These are phyloP conservation scores for Hanseniaspora lachancei DNA, from an alignment of 805 yeast species.

Conservation along the genomic window DNA sequence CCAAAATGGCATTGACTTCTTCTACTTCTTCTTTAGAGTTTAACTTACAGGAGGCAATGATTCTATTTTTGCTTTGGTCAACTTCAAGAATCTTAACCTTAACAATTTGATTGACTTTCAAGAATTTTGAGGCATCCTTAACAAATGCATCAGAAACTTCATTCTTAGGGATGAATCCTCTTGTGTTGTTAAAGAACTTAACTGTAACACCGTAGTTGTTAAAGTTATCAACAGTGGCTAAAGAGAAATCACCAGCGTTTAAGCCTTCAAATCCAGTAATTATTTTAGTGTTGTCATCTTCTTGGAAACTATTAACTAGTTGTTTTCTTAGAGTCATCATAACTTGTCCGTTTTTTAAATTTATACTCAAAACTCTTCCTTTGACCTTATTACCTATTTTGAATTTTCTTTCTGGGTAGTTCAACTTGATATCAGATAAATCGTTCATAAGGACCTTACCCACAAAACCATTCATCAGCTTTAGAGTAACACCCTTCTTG, in stretches of 20 bases:
- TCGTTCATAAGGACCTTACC: slow-evolving; percentile 66
- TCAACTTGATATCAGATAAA: slow-evolving; percentile 69
- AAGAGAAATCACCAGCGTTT: slow-evolving; percentile 34
- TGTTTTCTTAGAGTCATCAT: slow-evolving; percentile 71
- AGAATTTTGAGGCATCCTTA: slow-evolving; percentile 58
- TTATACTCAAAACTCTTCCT: slow-evolving; percentile 52
- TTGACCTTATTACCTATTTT: slow-evolving; percentile 70
- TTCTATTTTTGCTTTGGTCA: slow-evolving; percentile 38
- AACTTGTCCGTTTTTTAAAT: slow-evolving; percentile 35
- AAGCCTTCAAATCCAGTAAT: slow-evolving; percentile 39
- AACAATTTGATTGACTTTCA: slow-evolving; percentile 75
- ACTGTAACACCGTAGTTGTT: slow-evolving; percentile 69
- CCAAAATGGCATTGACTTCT: slow-evolving; percentile 36
- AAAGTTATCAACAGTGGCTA: slow-evolving; percentile 63
- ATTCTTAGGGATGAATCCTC: slow-evolving; percentile 70
- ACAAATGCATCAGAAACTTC: slow-evolving; percentile 88
- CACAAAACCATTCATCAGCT: slow-evolving; percentile 50
- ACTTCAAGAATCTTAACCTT: slow-evolving; percentile 50
- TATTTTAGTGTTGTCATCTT: slow-evolving; percentile 21
- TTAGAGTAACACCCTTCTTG: slow-evolving; percentile 55
- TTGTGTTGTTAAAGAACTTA: slow-evolving; percentile 64
- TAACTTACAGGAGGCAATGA: slow-evolving; percentile 57
- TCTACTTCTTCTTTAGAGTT: slow-evolving; percentile 40
- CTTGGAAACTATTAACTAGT: slow-evolving; percentile 42
- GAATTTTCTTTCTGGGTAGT: slow-evolving; percentile 85